Percentiles rank a stretch among this genome's conserved stretches.
These are phyloP conservation scores for Aspergillus indologenus DNA, from an alignment of 495 filamentous ascomycete species.

Conservation along the genomic window DNA sequence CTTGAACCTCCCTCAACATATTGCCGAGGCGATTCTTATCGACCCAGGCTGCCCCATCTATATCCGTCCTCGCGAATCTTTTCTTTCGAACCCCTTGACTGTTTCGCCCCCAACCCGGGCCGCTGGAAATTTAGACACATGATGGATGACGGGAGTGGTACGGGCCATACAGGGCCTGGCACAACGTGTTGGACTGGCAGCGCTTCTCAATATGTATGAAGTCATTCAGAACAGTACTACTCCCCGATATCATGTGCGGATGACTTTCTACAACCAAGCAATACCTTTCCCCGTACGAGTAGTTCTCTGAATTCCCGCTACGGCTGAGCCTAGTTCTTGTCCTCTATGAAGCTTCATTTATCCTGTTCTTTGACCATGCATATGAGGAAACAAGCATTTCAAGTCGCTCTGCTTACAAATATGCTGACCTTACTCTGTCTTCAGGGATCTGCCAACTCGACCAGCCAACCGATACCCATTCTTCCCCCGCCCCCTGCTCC, in stretches of 20 bases:
- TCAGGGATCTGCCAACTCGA: constrained; percentile 32
- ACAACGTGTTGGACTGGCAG: constrained; percentile 17
- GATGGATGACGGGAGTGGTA: constrained; percentile 19
- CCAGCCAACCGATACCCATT: constrained; percentile 46
- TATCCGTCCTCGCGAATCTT: too few species aligned
- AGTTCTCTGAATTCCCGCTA: constrained; percentile 8
- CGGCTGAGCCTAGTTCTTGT: not conserved
- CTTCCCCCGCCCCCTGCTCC: constrained; percentile 47
- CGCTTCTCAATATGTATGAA: constrained; percentile 22
- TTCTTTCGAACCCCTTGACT: constrained; percentile 1
- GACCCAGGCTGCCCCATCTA: too few species aligned
- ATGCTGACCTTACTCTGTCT: not conserved
- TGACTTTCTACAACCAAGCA: constrained; percentile 6
- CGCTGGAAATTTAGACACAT: constrained; percentile 17
- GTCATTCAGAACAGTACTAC: constrained; percentile 17
- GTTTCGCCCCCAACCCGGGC: constrained; percentile 1
- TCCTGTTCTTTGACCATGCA: not conserved
- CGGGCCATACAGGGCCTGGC: constrained; percentile 16
- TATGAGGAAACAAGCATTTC: not conserved
- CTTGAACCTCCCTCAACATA: constrained; percentile 22
- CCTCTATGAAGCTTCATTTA: not conserved
- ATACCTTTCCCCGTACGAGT: constrained; percentile 17
- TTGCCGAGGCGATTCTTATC: not conserved
- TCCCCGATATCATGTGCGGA: constrained; percentile 19
- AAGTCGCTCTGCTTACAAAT: not conserved